Evolutionary conservation across 345 rosid species (phyloP).

Genomic region (Boechera divaricarpa): DNA sequence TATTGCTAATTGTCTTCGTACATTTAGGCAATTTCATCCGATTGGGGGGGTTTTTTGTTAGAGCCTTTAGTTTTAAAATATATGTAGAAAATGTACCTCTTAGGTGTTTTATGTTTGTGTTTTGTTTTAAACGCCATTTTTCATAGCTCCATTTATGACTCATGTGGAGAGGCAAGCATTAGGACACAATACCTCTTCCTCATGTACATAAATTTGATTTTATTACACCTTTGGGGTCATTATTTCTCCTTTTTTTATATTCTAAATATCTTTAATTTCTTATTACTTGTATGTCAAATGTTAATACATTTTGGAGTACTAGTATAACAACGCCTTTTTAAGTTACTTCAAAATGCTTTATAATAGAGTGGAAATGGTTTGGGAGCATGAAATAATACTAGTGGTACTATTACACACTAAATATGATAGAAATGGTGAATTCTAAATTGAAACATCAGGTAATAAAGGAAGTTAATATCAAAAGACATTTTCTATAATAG

Average conservation of each 20-base stretch:
- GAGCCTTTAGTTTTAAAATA: conserved; percentile 38
- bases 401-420: background rate
- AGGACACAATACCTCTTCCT: conserved; percentile 22
- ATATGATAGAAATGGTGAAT: background rate
- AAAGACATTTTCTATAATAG: background rate
- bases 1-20: conserved; percentile 38
- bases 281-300: background rate
- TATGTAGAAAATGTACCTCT: conserved; percentile 38
- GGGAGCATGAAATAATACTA: background rate
- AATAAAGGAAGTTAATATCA: background rate
- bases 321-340: background rate
- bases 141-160: conserved; percentile 35
- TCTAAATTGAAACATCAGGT: background rate
- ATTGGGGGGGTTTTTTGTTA: conserved; percentile 17
- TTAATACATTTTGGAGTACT: background rate
- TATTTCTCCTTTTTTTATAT: background rate
- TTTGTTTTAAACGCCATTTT: conserved; percentile 39
- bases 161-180: conserved; percentile 38
- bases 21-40: conserved; percentile 41
- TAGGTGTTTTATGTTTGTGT: conserved; percentile 37
- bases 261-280: background rate
- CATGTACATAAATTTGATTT: conserved; percentile 35
- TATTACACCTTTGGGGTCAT: conserved; percentile 8
- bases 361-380: background rate
- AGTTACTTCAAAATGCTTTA: background rate